Evolutionary conservation across 2,329 filamentous ascomycete species (phyloP).

Genomic region (Balansia obtecta): DNA sequence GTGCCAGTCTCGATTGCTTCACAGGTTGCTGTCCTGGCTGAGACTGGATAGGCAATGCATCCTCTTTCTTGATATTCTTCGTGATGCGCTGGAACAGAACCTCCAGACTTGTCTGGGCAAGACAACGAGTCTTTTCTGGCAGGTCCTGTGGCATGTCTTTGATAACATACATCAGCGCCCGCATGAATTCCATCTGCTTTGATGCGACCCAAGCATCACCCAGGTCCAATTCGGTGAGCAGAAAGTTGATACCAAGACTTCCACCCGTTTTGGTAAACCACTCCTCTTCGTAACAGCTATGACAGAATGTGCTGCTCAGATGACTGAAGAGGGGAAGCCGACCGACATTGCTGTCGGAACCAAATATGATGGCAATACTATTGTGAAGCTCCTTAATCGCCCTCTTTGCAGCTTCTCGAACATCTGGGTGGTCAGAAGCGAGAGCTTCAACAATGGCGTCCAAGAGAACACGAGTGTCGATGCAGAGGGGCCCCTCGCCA

Average conservation of each 20-base stretch:
- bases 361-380: conserved; percentile 67
- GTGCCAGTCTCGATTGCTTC: conserved; percentile 50
- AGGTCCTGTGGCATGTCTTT: conserved; percentile 96
- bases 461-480: conserved; percentile 77
- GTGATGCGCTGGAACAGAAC: conserved; percentile 68
- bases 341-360: conserved; percentile 56
- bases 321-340: conserved; percentile 76
- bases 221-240: conserved; percentile 75
- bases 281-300: conserved; percentile 93
- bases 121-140: conserved; percentile 73
- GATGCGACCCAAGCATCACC: conserved; percentile 72
- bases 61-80: conserved; percentile 67
- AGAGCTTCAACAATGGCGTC: conserved; percentile 86
- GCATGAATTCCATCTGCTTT: conserved; percentile 77
- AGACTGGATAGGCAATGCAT: conserved; percentile 31
- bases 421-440: conserved; percentile 67
- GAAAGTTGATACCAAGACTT: conserved; percentile 75
- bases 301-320: conserved; percentile 73
- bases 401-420: conserved; percentile 71
- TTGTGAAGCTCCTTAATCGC: conserved; percentile 70
- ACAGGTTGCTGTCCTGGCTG: conserved; percentile 31
- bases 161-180: conserved; percentile 90
- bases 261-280: conserved; percentile 98
- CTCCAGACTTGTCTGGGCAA: conserved; percentile 74
- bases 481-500: conserved; percentile 75